These are phyloP conservation scores for Neofusicoccum sp. DNA, from an alignment of 2,329 filamentous ascomycete genomes.

Conservation along the genomic window DNA sequence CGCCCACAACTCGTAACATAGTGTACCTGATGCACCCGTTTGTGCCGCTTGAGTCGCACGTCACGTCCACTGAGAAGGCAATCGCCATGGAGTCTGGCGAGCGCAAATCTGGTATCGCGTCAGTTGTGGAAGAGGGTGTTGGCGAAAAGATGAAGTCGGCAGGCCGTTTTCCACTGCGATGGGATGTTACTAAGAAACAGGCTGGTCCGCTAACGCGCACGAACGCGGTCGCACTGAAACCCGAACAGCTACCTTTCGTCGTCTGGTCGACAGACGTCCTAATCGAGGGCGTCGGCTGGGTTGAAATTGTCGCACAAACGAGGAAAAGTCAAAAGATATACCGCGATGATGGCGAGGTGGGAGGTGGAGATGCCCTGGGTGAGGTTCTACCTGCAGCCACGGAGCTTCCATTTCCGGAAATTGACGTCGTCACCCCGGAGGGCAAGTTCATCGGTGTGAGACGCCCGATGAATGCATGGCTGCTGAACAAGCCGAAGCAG, in stretches of 20 bases:
- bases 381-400: slow-evolving; percentile 35
- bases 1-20: slow-evolving; percentile 63
- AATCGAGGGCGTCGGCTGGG: slow-evolving; percentile 89
- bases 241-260: slow-evolving; percentile 72
- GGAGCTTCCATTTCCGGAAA: slow-evolving; percentile 57
- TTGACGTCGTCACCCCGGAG: slow-evolving; percentile 83
- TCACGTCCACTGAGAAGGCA: slow-evolving; percentile 79
- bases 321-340: slow-evolving; percentile 42
- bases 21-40: slow-evolving; percentile 83
- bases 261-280: slow-evolving; percentile 81
- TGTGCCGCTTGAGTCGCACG: slow-evolving; percentile 71
- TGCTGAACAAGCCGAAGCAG: slow-evolving; percentile 56
- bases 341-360: not conserved
- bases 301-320: slow-evolving; percentile 83
- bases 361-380: slow-evolving; percentile 43
- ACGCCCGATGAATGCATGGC: slow-evolving; percentile 69
- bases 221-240: slow-evolving; percentile 60
- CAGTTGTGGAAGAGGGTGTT: slow-evolving; percentile 52
- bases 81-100: slow-evolving; percentile 66
- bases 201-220: slow-evolving; percentile 69
- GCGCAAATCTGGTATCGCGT: slow-evolving; percentile 58
- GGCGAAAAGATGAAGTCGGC: slow-evolving; percentile 50
- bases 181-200: slow-evolving; percentile 79
- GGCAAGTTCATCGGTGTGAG: slow-evolving; percentile 74
- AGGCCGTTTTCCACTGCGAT: slow-evolving; percentile 69